Conservation (phyloP, 495 filamentous ascomycete species). For the Aspergillus diversus region DNA sequence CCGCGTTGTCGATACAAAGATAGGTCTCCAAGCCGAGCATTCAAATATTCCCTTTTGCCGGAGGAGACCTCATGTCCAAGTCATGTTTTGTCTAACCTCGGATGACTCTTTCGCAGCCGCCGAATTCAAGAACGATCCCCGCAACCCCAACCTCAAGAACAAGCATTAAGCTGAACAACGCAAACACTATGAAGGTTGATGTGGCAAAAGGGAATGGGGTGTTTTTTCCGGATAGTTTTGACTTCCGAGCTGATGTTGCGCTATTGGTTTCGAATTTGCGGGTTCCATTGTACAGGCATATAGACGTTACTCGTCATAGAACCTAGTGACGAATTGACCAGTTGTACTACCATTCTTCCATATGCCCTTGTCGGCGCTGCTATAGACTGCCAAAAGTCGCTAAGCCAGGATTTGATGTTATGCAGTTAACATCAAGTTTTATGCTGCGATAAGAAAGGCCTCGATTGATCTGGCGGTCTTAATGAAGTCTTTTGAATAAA, state of each 20-base stretch:
- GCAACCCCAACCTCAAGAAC: slow-evolving; percentile 76
- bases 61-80: background rate
- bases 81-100: slow-evolving; percentile 27
- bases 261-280: slow-evolving; percentile 34
- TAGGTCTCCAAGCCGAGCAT: background rate
- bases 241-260: slow-evolving; percentile 28
- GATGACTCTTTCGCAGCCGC: slow-evolving; percentile 59
- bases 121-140: slow-evolving; percentile 94
- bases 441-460: too few species aligned
- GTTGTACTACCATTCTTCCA: slow-evolving; percentile 43
- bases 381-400: background rate
- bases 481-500: too few species aligned
- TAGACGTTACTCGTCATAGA: slow-evolving; percentile 45
- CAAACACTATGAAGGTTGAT: slow-evolving; percentile 9
- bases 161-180: slow-evolving; percentile 40
- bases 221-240: slow-evolving; percentile 20
- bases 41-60: background rate
- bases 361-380: background rate
- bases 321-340: slow-evolving; percentile 50
- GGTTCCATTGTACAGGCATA: slow-evolving; percentile 49
- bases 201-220: slow-evolving; percentile 17
- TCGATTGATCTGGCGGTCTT: too few species aligned
- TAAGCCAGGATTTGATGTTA: too few species aligned
- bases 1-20: slow-evolving; percentile 2
- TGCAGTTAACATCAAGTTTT: too few species aligned